Conservation (phyloP, 2,329 filamentous ascomycete genomes). For the Fulvia fulva region DNA sequence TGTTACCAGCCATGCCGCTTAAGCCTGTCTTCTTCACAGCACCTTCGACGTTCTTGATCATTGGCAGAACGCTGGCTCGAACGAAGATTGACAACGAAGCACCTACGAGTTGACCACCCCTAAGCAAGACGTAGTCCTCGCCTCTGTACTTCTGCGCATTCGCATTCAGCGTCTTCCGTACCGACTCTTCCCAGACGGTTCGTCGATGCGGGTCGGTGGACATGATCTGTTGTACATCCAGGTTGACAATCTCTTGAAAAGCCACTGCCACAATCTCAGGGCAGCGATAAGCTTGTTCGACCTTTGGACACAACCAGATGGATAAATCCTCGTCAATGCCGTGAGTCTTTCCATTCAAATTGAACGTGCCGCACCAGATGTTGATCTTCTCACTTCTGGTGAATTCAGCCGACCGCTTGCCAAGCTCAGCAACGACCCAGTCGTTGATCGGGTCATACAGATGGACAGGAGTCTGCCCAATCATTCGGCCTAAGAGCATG, state of each 20-base stretch:
- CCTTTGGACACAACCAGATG: constrained; percentile 73
- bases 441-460: constrained; percentile 95
- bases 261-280: constrained; percentile 87
- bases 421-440: constrained; percentile 73
- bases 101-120: constrained; percentile 91
- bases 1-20: constrained; percentile 96
- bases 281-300: constrained; percentile 54
- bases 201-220: constrained; percentile 88
- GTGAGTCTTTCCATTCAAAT: constrained; percentile 81
- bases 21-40: constrained; percentile 92
- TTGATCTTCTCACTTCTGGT: constrained; percentile 69
- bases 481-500: constrained; percentile 80
- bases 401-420: constrained; percentile 63
- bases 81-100: constrained; percentile 91
- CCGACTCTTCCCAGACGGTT: constrained; percentile 79
- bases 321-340: constrained; percentile 77
- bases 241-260: constrained; percentile 97
- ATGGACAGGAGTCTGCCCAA: constrained; percentile 78
- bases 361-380: constrained; percentile 87
- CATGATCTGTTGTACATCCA: constrained; percentile 98
- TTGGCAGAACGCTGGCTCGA: constrained; percentile 67
- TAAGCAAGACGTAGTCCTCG: constrained; percentile 80
- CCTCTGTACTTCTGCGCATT: constrained; percentile 61
- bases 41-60: constrained; percentile 96
- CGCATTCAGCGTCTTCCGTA: constrained; percentile 71